A percentile compares a stretch with the other conserved stretches of the same genome.
phyloP scores from a whole-genome alignment of 139 green algal genomes.

The Eudorina sp. region DNA sequence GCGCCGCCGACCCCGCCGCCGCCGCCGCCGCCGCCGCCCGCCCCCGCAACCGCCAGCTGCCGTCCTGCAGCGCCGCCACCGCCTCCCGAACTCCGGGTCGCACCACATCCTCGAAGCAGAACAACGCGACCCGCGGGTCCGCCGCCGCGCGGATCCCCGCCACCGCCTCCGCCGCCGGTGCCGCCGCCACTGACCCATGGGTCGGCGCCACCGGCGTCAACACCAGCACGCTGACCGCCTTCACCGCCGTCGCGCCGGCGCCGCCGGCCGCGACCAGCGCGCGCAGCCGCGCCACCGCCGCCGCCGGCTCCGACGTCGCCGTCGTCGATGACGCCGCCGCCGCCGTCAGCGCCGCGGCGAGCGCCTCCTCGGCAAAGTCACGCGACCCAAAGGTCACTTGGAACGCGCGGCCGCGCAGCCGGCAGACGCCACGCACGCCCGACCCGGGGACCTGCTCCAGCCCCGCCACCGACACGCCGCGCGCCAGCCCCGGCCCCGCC shows the following conservation, averaged over 20 bases:
- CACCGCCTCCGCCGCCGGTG: constrained; percentile 19
- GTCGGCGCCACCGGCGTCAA: not conserved
- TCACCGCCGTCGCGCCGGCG: not conserved
- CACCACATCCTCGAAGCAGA: constrained; percentile 83
- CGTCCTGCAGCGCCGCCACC: constrained; percentile 70
- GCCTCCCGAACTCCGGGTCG: constrained; percentile 61
- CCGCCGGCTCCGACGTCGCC: not conserved
- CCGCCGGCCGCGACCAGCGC: not conserved
- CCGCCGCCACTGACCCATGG: not conserved
- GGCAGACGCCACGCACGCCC: constrained; percentile 66
- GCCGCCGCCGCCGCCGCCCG: not conserved
- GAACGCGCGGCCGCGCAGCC: constrained; percentile 27
- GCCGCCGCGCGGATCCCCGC: not conserved
- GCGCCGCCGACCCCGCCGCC: not conserved
- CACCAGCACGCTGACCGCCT: constrained; percentile 21
- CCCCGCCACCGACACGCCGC: constrained; percentile 31
- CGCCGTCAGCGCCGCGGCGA: not conserved
- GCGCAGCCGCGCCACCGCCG: not conserved
- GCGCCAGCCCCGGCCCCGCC: constrained; percentile 29
- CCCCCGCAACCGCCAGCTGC: constrained; percentile 50
- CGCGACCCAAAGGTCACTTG: constrained; percentile 72
- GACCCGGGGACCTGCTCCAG: constrained; percentile 61
- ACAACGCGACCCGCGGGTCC: constrained; percentile 60
- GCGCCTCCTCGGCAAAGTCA: constrained; percentile 62
- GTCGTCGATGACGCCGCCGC: not conserved